Evolutionary conservation across 331 rosid genomes (phyloP).

Genomic region (Pyracantha coccinea): DNA sequence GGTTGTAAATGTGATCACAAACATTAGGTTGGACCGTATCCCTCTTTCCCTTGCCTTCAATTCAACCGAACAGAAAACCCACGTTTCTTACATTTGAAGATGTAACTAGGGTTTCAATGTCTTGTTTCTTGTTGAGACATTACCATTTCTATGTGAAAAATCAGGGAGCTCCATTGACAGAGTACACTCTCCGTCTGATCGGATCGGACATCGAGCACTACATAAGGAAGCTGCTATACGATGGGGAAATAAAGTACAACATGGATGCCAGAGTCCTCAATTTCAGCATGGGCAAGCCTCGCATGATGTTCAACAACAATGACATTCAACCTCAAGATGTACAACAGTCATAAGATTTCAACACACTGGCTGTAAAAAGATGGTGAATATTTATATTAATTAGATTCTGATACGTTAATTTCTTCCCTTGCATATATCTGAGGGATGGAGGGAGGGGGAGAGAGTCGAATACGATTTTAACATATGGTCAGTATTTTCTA

Average conservation of each 20-base stretch:
- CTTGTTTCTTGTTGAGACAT: neutral
- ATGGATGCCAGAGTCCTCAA: slow-evolving; percentile 83
- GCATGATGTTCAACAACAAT: slow-evolving; percentile 55
- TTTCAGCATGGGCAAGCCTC: slow-evolving; percentile 97
- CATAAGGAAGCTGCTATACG: slow-evolving; percentile 71
- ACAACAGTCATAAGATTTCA: slow-evolving; percentile 2
- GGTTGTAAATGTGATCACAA: neutral
- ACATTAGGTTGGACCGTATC: neutral
- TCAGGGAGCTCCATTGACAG: slow-evolving; percentile 87
- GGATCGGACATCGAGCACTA: slow-evolving; percentile 90
- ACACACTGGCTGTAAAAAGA: neutral
- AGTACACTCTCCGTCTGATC: slow-evolving; percentile 76
- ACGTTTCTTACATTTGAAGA: neutral
- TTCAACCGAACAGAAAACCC: neutral
- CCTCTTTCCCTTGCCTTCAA: neutral
- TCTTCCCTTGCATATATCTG: no score
- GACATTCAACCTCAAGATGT: slow-evolving; percentile 33
- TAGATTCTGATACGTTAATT: neutral
- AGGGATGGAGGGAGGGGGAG: no score
- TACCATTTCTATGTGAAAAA: neutral
- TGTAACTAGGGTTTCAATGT: neutral
- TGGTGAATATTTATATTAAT: neutral
- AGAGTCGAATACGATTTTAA: no score
- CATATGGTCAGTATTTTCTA: neutral
- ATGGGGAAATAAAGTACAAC: slow-evolving; percentile 70